Evolutionary conservation across 257 asterid genomes (phyloP).

Genomic region (Echites panduratus): DNA sequence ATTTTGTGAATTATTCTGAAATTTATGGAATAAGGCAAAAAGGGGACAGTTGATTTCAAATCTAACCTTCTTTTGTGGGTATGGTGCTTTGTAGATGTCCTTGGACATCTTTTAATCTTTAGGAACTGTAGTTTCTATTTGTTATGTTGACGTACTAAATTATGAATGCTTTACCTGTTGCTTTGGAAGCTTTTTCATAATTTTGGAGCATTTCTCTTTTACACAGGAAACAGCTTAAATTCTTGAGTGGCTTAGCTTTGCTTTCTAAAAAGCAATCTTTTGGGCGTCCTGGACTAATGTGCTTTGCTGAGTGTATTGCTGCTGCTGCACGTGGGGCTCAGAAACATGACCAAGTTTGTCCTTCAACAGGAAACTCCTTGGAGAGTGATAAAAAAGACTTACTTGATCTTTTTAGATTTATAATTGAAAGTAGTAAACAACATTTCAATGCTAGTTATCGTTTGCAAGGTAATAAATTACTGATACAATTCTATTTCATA

Average conservation of each 20-base stretch:
- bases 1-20: background rate
- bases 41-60: too few relatives aligned
- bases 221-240: conserved; percentile 55
- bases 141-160: too few relatives aligned
- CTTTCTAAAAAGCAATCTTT: conserved; percentile 57
- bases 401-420: conserved; percentile 64
- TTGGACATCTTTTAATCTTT: background rate
- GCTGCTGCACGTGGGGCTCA: conserved; percentile 59
- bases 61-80: background rate
- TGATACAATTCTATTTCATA: conserved; percentile 1
- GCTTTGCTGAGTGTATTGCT: conserved; percentile 74
- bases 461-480: conserved; percentile 47
- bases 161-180: background rate
- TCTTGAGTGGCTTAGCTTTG: conserved; percentile 54
- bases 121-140: background rate
- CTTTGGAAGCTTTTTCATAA: background rate
- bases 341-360: conserved; percentile 25
- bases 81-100: background rate
- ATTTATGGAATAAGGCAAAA: too few relatives aligned
- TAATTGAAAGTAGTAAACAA: conserved; percentile 73
- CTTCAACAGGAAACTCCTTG: conserved; percentile 26
- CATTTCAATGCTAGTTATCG: conserved; percentile 89
- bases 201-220: conserved; percentile 15
- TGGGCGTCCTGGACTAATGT: conserved; percentile 93
- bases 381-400: conserved; percentile 44